Evolutionary conservation across 2,329 filamentous ascomycete genomes (phyloP), one percentile per base, ranked within the genome.

Genomic region (Chaetomiaceae sp.): DNA sequence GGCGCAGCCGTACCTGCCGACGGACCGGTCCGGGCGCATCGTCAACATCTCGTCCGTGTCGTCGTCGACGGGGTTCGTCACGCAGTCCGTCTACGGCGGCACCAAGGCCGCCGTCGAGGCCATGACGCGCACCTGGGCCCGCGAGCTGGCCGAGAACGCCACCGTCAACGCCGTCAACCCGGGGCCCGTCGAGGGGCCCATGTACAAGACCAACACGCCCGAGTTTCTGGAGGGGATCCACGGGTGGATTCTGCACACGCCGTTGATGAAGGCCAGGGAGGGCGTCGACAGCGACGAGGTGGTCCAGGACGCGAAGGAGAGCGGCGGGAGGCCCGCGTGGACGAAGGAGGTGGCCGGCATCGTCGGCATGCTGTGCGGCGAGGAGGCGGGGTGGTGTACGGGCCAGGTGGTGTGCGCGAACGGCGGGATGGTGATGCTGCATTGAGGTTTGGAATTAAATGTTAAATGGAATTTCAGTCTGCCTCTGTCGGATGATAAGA

Each of bases 401-500:
- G 88, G 88, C 1, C 86, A 85, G 66, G 85, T 90, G 20, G 79
- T 93, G 4, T 87, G 84, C 69, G 86, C 87, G 7, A 92, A 92
- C 63, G 88, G 88, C 1, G 88, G 88, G 6, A 83, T 89, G 80
- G 47, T 73, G 46, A 66, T 69, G 66, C 47, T 62, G 55, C 61
- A 62, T 48, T 67, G 64, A 45, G 25, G 4, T n/a, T n/a, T n/a
- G n/a, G n/a, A n/a, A n/a, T n/a, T n/a, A n/a, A n/a, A n/a, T n/a
- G n/a, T n/a, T n/a, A n/a, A n/a, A n/a, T n/a, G n/a, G n/a, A n/a
- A n/a, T n/a, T n/a, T n/a, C n/a, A n/a, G n/a, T n/a, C n/a, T n/a
- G n/a, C n/a, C n/a, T n/a, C n/a, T n/a, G n/a, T n/a, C n/a, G n/a
- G n/a, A n/a, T n/a, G n/a, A n/a, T n/a, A n/a, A n/a, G n/a, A n/a